Evolutionary conservation across 768 basidiomycete species (phyloP), one percentile per base, ranked within the genome.

Genomic region (Asterophora lycoperdoides): DNA sequence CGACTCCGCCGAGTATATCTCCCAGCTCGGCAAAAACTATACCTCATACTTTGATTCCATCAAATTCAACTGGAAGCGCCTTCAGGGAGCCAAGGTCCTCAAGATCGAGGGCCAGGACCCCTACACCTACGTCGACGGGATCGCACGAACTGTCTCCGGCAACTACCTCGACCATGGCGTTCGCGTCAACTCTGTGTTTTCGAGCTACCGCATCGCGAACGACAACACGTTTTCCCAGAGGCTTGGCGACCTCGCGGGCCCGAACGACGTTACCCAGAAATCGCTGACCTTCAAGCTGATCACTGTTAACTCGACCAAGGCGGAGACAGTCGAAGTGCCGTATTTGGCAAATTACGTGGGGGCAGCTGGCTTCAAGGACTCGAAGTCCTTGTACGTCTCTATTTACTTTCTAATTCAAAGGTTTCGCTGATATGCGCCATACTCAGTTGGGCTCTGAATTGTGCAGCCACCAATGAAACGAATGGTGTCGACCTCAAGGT

Each of bases 151-250:
- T 3, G 74, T 79, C n/a, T 77, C 78, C 4, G 81, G 83, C 3
- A 82, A 83, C 54, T 84, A 75, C 60, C 67, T 84, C 40, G 80
- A 83, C 58, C 80, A 81, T 53, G 78, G 78, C 26, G 71, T 84
- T 37, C 74, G 83, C 28, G 75, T 83, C 34, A 84, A 84, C 64
- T 78, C 75, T 34, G 81, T 77, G 3, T 78, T 80, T 64, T 78
- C 73, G 28, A 78, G 78, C 57, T 84, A 84, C 58, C 68, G 78
- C 19, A 71, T 78, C 30, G 66, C 69, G 0, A n/a, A n/a, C n/a
- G 69, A 60, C 8, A 68, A 66, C 0, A 56, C 48, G n/a, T 80
- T 76, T 55, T 79, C 77, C n/a, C 82, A 84, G 61, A 71, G 80
- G 10, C 57, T 84, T 41, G 83, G 73, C 6, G 71, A 74, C 54